Evolutionary conservation across 148 eudicot genomes (phyloP), one percentile per base, ranked within the genome.

Genomic region (Rhododendron mucronatum): DNA sequence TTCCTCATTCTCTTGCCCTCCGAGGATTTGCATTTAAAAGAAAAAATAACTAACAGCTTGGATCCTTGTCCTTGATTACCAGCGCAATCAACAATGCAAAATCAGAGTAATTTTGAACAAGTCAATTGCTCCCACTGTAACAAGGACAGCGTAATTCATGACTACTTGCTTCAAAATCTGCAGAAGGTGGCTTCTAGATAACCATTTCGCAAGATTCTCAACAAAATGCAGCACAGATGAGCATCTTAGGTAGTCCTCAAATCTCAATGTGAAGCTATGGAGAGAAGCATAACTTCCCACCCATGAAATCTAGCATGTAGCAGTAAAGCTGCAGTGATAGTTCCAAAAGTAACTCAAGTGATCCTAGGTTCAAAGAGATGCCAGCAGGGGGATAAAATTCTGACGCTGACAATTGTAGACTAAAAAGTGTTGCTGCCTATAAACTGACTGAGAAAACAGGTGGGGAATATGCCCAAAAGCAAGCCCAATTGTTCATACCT

Each of bases 241-340:
- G 48, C 51, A 77, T 77, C 80, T 77, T 41, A 78, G 81, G 30
- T 78, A 44, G 53, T 78, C 81, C 79, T 75, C 48, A 21, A 78
- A 44, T 44, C 26, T 44, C 81, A 78, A 78, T 23, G 33, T 23
- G 21, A 41, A 78, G 50, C 51, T 20, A 78, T 44, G 81, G 28
- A 23, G 81, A 44, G 53, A 39, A 26, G 81, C 81, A 21, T 78
- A 53, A 45, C 81, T 41, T 78, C 51, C 33, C 53, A 45, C 26
- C 3, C 26, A 1, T 78, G 23, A 44, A 78, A 44, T 78, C 28
- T 78, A 39, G 33, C 28, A 23, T 4, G 2, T 78, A 44, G 53
- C 14, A 44, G 53, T 78, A 44, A 78, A 41, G 26, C 30, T 78
- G 50, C 53, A 44, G 51, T 44, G 28, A 78, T 23, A 44, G 51